phyloP scores from a whole-genome alignment of 306 rosid species.

The Inga leiocalycina region DNA sequence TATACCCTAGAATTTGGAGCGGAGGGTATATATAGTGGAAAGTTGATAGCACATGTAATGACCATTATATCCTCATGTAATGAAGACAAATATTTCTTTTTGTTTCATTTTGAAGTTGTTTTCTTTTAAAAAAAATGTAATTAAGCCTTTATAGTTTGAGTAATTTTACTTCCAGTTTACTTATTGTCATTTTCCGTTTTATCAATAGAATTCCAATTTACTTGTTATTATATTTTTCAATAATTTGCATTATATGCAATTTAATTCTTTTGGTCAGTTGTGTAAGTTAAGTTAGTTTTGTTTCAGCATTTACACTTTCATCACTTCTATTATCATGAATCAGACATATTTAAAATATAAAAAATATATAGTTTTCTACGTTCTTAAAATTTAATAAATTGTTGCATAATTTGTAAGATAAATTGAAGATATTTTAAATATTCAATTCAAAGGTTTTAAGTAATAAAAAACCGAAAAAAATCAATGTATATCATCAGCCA shows the following conservation, averaged over 20 bases:
- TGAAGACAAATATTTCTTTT: background rate
- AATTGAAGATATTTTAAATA: background rate
- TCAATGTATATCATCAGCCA: too few species aligned
- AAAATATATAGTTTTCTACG: background rate
- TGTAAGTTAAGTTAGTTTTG: background rate
- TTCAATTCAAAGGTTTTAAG: background rate
- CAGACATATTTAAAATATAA: background rate
- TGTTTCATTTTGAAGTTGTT: background rate
- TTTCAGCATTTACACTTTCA: background rate
- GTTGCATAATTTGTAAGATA: too few species aligned
- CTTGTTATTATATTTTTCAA: too few species aligned
- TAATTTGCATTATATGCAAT: background rate
- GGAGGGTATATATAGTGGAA: constrained; percentile 66
- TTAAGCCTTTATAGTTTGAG: too few species aligned
- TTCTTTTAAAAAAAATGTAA: background rate
- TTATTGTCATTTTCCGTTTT: too few species aligned
- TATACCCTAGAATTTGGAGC: constrained; percentile 83
- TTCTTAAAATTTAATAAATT: background rate
- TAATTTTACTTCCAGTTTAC: too few species aligned
- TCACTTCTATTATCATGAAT: background rate
- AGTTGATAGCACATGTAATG: constrained; percentile 23
- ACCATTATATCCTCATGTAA: constrained; percentile 36
- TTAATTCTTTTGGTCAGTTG: background rate
- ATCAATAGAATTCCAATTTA: too few species aligned
- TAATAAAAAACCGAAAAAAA: background rate